Evolutionary conservation across 2,329 filamentous ascomycete species (phyloP), one percentile per base, ranked within the genome.

Genomic region (Exophiala bonariae): DNA sequence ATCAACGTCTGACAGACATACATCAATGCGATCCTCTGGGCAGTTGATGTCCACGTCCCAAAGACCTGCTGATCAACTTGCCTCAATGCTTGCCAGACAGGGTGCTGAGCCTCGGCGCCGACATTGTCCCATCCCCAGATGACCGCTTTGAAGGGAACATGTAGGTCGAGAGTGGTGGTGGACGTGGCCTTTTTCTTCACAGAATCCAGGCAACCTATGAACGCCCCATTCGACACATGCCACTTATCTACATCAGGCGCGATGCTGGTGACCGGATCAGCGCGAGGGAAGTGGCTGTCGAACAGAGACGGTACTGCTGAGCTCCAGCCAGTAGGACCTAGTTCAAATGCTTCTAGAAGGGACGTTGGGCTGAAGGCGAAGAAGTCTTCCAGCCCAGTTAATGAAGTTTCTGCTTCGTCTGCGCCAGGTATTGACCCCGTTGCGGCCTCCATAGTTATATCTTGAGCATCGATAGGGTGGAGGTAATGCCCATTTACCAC

Each of bases 101-200:
- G 55, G 44, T 58, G 53, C 19, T 52, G 38, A 7, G 46, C 47
- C 26, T 54, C 55, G 5, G 50, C 40, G 2, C 50, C 55, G 20
- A 55, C 52, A 35, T 47, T 56, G 26, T 58, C 51, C 55, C 55
- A 58, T 2, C 55, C 55, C 48, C 54, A 54, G 20, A 56, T 53
- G 18, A 41, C 54, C 3, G 55, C 55, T 30, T 53, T 54, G 42
- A 58, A 56, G 1, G 54, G 47, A 18, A 56, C 51, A 14, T 56
- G 49, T 31, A 56, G 41, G 30, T 56, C 50, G n/a, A 48, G 44
- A 6, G 49, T 46, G 10, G 37, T 16, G 7, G 44, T 50, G 13
- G 45, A 44, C 3, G 35, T 33, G 20, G 36, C 30, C 7, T 34
- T 47, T 11, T 49, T 35, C 41, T 51, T 50, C 31, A 56, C 44